Evolutionary conservation across 139 green algal genomes (phyloP).

Genomic region (Chlorella sp.): DNA sequence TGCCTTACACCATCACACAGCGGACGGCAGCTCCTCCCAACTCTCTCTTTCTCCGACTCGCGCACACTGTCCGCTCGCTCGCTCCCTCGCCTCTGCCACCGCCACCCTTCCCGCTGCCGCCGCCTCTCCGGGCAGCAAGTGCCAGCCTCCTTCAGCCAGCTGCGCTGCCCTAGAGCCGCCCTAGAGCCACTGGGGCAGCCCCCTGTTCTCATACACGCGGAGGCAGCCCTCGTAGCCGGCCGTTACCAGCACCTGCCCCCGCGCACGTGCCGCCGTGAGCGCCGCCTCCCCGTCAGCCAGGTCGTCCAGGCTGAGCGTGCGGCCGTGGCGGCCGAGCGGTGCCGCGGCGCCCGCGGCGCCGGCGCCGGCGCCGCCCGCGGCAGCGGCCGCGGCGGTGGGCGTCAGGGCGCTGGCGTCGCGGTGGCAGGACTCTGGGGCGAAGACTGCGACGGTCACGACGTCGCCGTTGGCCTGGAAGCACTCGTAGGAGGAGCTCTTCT

Average conservation of each 20-base stretch:
- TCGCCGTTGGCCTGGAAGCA: slow-evolving; percentile 63
- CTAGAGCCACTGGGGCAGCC: slow-evolving; percentile 41
- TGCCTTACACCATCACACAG: no score
- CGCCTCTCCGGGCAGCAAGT: no score
- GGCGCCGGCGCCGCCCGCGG: neutral
- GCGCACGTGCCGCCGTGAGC: slow-evolving; percentile 11
- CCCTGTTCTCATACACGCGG: slow-evolving; percentile 59
- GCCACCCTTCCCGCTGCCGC: no score
- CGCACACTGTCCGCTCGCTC: no score
- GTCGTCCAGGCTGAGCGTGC: neutral
- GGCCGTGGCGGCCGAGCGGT: no score
- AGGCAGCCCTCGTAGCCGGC: slow-evolving; percentile 62
- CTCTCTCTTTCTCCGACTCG: no score
- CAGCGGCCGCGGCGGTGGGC: neutral
- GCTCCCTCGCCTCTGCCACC: no score
- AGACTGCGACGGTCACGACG: slow-evolving; percentile 65
- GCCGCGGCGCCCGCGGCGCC: neutral
- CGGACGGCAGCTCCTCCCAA: no score
- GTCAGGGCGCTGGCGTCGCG: neutral
- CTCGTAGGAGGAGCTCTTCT: slow-evolving; percentile 68
- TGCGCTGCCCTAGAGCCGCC: no score
- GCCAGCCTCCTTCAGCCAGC: no score
- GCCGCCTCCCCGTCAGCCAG: slow-evolving; percentile 7
- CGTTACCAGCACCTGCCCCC: slow-evolving; percentile 48
- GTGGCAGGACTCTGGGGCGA: slow-evolving; percentile 50